Evolutionary conservation across 768 basidiomycete genomes (phyloP).

Genomic region (Tubosaeta brunneosetosa): DNA sequence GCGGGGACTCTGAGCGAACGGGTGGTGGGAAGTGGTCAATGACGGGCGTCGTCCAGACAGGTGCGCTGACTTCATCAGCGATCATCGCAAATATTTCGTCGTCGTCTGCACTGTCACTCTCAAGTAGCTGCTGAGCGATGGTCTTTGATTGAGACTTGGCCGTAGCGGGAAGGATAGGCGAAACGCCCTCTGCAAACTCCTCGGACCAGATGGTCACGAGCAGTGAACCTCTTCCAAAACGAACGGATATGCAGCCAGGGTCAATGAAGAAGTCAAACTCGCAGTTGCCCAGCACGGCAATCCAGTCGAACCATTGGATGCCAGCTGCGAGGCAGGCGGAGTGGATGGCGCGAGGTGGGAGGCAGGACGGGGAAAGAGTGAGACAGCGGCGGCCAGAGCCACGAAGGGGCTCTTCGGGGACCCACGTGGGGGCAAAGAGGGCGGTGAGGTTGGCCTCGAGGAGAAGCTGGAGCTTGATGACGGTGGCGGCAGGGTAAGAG

Average conservation of each 20-base stretch:
- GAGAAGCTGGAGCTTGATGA: conserved; percentile 64
- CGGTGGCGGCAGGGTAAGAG: conserved; percentile 53
- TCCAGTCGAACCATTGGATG: conserved; percentile 82
- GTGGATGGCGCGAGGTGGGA: conserved; percentile 70
- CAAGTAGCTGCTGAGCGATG: conserved; percentile 67
- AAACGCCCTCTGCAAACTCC: conserved; percentile 32
- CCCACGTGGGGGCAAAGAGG: conserved; percentile 65
- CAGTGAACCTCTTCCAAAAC: conserved; percentile 44
- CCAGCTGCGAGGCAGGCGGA: conserved; percentile 63
- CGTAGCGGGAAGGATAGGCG: conserved; percentile 16
- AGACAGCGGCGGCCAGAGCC: conserved; percentile 73
- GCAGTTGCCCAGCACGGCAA: conserved; percentile 56
- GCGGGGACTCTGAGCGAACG: conserved; percentile 51
- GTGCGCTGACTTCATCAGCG: conserved; percentile 63
- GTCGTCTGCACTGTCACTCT: conserved; percentile 67
- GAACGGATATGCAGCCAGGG: conserved; percentile 72
- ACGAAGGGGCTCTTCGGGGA: conserved; percentile 55
- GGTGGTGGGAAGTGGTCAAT: conserved; percentile 53
- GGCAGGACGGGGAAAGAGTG: conserved; percentile 61
- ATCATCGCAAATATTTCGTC: conserved; percentile 72
- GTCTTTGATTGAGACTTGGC: conserved; percentile 44
- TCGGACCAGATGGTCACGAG: conserved; percentile 68
- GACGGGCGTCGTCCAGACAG: conserved; percentile 67
- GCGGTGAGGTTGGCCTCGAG: conserved; percentile 73
- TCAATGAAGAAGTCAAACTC: conserved; percentile 81